phyloP scores from a whole-genome alignment of 768 basidiomycete genomes.

The Mycena leptocephala region DNA sequence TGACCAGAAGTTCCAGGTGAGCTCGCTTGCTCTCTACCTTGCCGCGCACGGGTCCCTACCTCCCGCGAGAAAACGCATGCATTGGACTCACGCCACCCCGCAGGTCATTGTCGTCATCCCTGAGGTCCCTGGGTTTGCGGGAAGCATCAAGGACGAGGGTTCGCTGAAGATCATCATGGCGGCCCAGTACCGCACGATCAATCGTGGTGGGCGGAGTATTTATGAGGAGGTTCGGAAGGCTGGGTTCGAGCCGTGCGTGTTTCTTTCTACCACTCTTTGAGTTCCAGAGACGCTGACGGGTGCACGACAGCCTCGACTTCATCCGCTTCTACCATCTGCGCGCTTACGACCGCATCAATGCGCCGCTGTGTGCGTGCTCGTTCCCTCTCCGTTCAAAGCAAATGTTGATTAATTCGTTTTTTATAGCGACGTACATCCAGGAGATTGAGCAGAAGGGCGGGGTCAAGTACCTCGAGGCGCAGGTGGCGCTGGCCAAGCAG shows the following conservation, averaged over 20 bases:
- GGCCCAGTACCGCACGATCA: constrained; percentile 91
- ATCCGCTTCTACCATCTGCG: constrained; percentile 95
- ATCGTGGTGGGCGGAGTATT: constrained; percentile 90
- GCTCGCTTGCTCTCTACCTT: not conserved
- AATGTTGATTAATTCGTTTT: not conserved
- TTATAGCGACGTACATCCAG: constrained; percentile 64
- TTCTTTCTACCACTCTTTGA: no score
- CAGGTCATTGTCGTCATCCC: constrained; percentile 92
- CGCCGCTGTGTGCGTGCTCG: constrained; percentile 69
- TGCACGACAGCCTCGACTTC: constrained; percentile 83
- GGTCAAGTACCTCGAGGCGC: constrained; percentile 88
- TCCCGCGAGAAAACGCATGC: not conserved
- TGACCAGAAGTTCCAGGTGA: constrained; percentile 84
- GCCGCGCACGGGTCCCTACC: no score
- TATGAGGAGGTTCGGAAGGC: constrained; percentile 86
- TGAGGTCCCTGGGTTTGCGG: constrained; percentile 92
- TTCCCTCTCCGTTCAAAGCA: not conserved
- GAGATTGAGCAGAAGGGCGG: constrained; percentile 83
- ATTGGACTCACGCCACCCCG: not conserved
- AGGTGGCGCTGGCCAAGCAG: constrained; percentile 85
- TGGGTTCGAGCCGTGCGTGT: constrained; percentile 83
- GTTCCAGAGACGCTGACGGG: no score
- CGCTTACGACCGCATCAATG: constrained; percentile 92
- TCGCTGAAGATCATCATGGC: constrained; percentile 89
- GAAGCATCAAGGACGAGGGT: constrained; percentile 79